Evolutionary conservation across 1,284 basidiomycete species (phyloP).

Genomic region (Trichosporon sp.): DNA sequence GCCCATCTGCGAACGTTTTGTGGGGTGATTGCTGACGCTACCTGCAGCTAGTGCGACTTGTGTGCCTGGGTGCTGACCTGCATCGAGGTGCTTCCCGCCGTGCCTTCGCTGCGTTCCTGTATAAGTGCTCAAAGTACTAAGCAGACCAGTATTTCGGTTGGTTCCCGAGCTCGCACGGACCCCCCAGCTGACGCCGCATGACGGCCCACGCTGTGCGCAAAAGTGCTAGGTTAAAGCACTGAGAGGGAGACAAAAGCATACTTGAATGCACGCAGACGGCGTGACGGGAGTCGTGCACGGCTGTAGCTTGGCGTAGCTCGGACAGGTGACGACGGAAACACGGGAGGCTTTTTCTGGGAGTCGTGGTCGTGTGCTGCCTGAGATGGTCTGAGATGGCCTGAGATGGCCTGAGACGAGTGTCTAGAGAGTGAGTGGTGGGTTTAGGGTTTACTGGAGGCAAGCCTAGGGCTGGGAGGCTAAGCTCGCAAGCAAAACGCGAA

Average conservation of each 20-base stretch:
- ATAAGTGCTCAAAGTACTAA: not conserved
- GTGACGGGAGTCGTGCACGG: not conserved
- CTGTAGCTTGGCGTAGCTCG: not conserved
- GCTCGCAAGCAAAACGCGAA: conserved; percentile 8
- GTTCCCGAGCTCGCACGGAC: not conserved
- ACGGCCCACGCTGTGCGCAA: not conserved
- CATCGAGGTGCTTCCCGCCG: not conserved
- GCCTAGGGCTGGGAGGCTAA: not conserved
- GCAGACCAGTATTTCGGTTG: not conserved
- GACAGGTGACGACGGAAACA: not conserved
- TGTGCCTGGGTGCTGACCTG: no score
- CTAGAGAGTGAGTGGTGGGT: not conserved
- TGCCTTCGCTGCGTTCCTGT: not conserved
- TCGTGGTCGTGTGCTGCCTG: not conserved
- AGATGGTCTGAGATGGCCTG: not conserved
- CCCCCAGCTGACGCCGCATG: not conserved
- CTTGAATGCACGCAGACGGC: no score
- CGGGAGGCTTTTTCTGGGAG: not conserved
- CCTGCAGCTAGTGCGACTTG: no score
- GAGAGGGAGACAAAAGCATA: not conserved
- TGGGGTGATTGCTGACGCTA: not conserved
- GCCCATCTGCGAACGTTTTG: not conserved
- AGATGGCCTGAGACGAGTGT: no score
- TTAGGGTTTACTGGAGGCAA: conserved; percentile 3
- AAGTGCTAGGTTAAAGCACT: not conserved